Conservation (phyloP, 2,329 filamentous ascomycete genomes). For the Clathrospora elynae region DNA sequence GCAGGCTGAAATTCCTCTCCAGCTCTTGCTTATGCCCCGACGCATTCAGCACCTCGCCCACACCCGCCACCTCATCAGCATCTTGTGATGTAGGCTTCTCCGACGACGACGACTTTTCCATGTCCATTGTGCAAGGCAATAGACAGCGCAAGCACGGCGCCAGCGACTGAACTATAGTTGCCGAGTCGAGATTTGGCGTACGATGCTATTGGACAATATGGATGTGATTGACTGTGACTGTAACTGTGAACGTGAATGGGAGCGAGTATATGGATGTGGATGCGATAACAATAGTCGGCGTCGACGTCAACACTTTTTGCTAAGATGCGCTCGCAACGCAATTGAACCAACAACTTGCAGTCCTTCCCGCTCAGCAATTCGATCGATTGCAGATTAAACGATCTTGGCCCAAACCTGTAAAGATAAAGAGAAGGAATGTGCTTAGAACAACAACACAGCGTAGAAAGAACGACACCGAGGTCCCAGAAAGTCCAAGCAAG, state of each 20-base stretch:
- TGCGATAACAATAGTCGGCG: neutral
- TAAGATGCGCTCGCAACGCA: neutral
- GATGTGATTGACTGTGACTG: too few species aligned
- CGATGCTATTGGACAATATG: too few species aligned
- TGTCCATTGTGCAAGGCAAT: constrained; percentile 1
- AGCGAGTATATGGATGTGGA: too few species aligned
- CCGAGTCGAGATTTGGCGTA: too few species aligned
- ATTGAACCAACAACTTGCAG: too few species aligned
- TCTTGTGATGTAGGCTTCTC: constrained; percentile 20
- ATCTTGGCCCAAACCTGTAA: neutral
- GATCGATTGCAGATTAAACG: constrained; percentile 2
- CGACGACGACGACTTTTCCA: constrained; percentile 13
- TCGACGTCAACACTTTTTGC: neutral
- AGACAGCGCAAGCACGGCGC: neutral
- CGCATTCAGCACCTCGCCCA: constrained; percentile 53
- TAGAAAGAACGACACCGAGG: neutral
- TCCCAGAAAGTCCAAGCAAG: too few species aligned
- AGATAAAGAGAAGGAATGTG: constrained; percentile 6
- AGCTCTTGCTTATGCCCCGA: constrained; percentile 60
- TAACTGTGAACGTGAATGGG: too few species aligned
- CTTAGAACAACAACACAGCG: too few species aligned
- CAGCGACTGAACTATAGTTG: neutral
- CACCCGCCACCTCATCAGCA: constrained; percentile 26
- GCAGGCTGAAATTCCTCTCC: constrained; percentile 56
- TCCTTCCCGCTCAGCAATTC: too few species aligned